phyloP scores from a whole-genome alignment of 2,329 filamentous ascomycete genomes.

The Claviceps monticola region DNA sequence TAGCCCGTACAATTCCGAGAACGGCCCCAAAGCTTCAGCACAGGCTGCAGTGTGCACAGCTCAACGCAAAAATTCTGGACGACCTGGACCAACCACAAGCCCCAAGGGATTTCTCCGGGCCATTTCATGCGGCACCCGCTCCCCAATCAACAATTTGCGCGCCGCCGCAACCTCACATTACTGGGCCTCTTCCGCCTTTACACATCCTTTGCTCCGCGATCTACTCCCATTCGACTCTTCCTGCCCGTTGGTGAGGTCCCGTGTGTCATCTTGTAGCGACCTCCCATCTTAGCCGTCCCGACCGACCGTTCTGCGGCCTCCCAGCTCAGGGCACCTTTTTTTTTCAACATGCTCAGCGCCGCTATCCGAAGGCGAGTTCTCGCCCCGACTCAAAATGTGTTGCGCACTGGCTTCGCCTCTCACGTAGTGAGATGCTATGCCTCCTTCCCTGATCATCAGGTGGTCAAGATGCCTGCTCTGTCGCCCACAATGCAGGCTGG shows the following conservation, averaged over 20 bases:
- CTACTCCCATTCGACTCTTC: constrained; percentile 5
- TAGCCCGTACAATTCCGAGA: constrained; percentile 12
- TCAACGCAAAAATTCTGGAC: constrained; percentile 29
- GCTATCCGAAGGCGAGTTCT: constrained; percentile 50
- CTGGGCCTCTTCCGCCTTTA: constrained; percentile 2
- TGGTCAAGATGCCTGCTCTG: constrained; percentile 95
- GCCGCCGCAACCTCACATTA: constrained; percentile 5
- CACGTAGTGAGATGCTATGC: constrained; percentile 53
- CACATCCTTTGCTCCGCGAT: constrained; percentile 9
- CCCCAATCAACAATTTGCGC: constrained; percentile 20
- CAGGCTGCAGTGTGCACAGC: constrained; percentile 17
- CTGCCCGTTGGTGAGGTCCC: constrained; percentile 1
- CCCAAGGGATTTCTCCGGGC: constrained; percentile 22
- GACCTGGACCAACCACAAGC: constrained; percentile 14
- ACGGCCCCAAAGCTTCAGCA: constrained; percentile 19
- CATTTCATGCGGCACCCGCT: constrained; percentile 15
- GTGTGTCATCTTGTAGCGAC: neutral
- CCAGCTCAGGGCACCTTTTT: constrained; percentile 17
- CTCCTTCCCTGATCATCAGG: constrained; percentile 84
- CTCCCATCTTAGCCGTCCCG: constrained; percentile 10
- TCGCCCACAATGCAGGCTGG: constrained; percentile 96
- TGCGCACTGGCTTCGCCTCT: constrained; percentile 37
- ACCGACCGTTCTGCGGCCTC: constrained; percentile 4
- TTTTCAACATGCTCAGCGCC: constrained; percentile 43
- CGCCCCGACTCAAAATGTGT: constrained; percentile 32